Evolutionary conservation across 768 basidiomycete species (phyloP), one percentile per base, ranked within the genome.

Genomic region (Punctularia strigosozonata): DNA sequence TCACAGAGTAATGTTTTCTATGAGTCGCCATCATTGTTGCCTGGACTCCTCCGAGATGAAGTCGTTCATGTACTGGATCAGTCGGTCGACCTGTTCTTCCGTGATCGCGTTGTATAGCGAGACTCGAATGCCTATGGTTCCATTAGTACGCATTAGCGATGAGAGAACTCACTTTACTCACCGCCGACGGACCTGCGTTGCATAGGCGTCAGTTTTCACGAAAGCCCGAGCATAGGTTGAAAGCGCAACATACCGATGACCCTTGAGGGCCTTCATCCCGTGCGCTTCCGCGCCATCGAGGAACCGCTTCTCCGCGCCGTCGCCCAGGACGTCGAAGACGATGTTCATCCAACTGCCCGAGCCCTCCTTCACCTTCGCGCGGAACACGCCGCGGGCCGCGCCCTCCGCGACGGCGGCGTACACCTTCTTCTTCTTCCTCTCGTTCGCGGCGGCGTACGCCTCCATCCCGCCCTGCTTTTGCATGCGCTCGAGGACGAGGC

Each of bases 311-410:
- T 95, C 68, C 15, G 66, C 69, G 1, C 70, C 81, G n/a, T 85
- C 79, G 0, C 78, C 83, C 10, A 75, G 46, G 10, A 92, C 64
- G 38, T 75, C 73, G 59, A 97, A 98, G 1, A 88, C 85, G 13
- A 88, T 69, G 55, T 99, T 99, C 94, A 98, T 98, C 77, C 85
- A 84, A 59, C 92, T 97, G 43, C 82, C 72, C 35, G 79, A 76
- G 4, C 75, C 81, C 41, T 70, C 67, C 51, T 73, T 66, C 15
- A 94, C 91, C 52, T 82, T 85, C 17, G 70, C 55, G 48, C 61
- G 70, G 49, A 87, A 75, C 40, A 87, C 61, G 0, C 88, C 88
- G 49, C 68, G 70, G 42, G 60, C 63, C 55, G 80, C 76, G 4
- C 88, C 88, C 46, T 75, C 72, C 46, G 72, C 69, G 44, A 99